Percentiles rank a stretch among this genome's conserved stretches.
Conservation (phyloP, 257 asterid genomes). For the Solanum tacnaense region DNA sequence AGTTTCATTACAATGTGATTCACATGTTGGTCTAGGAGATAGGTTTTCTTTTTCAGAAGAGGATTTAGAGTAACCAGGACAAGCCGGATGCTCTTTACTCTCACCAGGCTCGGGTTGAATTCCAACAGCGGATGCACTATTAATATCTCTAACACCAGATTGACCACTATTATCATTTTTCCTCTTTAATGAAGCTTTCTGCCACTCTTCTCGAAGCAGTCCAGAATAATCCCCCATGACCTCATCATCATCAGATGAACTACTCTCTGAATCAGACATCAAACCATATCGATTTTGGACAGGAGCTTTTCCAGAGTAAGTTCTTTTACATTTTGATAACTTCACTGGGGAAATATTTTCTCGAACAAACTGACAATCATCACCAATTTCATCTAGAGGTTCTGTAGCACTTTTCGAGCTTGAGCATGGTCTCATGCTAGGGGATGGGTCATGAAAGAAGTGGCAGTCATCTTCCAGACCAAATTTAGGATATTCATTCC, state of each 20-base stretch:
- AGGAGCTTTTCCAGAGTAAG: constrained; percentile 67
- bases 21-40: constrained; percentile 5
- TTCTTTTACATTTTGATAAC: constrained; percentile 78
- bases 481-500: constrained; percentile 1
- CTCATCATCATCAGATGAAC: constrained; percentile 50
- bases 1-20: constrained; percentile 1
- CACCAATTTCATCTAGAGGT: constrained; percentile 17
- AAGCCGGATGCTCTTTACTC: constrained; percentile 8
- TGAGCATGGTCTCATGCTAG: constrained; percentile 22
- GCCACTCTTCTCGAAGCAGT: constrained; percentile 64
- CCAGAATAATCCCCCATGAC: constrained; percentile 64
- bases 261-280: constrained; percentile 27
- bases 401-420: constrained; percentile 9
- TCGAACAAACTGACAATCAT: constrained; percentile 30
- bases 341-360: constrained; percentile 56
- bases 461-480: constrained; percentile 12
- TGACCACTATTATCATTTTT: constrained; percentile 23
- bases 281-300: constrained; percentile 40
- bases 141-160: constrained; percentile 20
- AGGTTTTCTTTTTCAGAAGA: constrained; percentile 12
- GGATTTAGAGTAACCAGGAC: constrained; percentile 8
- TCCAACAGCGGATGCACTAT: constrained; percentile 16
- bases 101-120: constrained; percentile 6
- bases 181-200: constrained; percentile 60
- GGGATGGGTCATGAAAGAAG: constrained; percentile 28